phyloP scores from a whole-genome alignment of 1,139 yeast species.

The Geotrichum histeridarum region DNA sequence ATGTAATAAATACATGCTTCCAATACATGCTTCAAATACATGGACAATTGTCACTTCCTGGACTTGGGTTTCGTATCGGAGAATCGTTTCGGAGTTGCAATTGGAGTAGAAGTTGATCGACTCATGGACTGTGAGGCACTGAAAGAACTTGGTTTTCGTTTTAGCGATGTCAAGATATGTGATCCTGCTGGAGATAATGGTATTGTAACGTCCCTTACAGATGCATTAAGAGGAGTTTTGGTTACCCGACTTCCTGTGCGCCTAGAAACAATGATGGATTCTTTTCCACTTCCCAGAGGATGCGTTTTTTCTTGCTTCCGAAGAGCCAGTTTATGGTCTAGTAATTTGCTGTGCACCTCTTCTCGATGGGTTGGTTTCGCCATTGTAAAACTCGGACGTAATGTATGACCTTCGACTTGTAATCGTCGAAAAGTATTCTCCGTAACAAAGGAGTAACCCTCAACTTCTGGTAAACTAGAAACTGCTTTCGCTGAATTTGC shows the following conservation, averaged over 20 bases:
- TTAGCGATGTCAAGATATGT: slow-evolving; percentile 16
- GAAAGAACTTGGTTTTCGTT: background rate
- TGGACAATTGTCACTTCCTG: background rate
- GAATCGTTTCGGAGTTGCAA: too few relatives aligned
- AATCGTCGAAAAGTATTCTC: slow-evolving; percentile 18
- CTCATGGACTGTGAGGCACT: background rate
- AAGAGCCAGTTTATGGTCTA: slow-evolving; percentile 18
- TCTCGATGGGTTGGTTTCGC: slow-evolving; percentile 23
- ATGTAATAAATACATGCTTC: slow-evolving; percentile 5
- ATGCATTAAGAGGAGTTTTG: background rate
- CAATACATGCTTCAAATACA: background rate
- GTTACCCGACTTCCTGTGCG: background rate
- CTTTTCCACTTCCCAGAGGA: background rate
- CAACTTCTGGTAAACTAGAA: slow-evolving; percentile 19
- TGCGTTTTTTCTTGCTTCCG: slow-evolving; percentile 16
- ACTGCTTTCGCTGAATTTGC: background rate
- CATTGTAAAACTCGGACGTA: slow-evolving; percentile 12
- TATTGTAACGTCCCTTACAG: background rate
- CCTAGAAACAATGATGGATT: background rate
- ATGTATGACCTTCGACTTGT: background rate
- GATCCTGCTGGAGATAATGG: slow-evolving; percentile 25
- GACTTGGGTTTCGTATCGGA: background rate
- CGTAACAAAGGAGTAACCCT: slow-evolving; percentile 24
- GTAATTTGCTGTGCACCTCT: slow-evolving; percentile 19
- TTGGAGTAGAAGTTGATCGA: background rate